Base-by-base conservation (phyloP, 306 rosid species). In the Ormosia emarginata region DNA sequence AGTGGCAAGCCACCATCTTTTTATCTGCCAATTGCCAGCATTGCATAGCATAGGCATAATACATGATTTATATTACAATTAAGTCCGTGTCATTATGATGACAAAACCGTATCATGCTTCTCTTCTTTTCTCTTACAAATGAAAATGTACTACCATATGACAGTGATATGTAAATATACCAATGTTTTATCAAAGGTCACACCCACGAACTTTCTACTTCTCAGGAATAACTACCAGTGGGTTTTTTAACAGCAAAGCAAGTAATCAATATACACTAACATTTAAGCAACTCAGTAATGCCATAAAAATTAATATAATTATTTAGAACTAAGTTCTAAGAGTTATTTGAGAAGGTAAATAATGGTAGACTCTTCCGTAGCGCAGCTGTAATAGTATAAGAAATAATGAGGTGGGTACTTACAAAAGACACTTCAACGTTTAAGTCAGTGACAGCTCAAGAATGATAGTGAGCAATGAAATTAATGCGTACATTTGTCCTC, bases 1-100 rank as follows among this genome's bases (percentile, higher is more conserved):
- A 49, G 73, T 56, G 36, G 59, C 71, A 74, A 73, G 69, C 58
- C 79, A 77, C 78, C 77, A 30, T 49, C 65, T 74, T 52, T 59
- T 67, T 24, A 71, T 70, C 59, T 79, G 32, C 46, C 47, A 36
- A 73, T 73, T 58, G 79, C 71, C 81, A 36, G 24, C 47, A 69
- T 12, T 75, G 67, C 77, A n/a, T 65, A 62, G 66, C 24, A 24
- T 24, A 0, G 3, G 72, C 74, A 39, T 79, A 47, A 43, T 43
- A 70, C 78, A 75, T 53, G 77, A 41, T 17, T 17, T 24, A 24
- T 74, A 57, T 68, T 14, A 14, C 13, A 59, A 32, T 58, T 67
- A 39, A 78, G 73, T 13, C 79, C 56, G 57, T 39, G 10, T 64
- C 52, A 24, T 24, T 59, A 57, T 15, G 77, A 61, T 34, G 41